phyloP scores from a whole-genome alignment of 805 yeast genomes.

The Ogataea methylovora region DNA sequence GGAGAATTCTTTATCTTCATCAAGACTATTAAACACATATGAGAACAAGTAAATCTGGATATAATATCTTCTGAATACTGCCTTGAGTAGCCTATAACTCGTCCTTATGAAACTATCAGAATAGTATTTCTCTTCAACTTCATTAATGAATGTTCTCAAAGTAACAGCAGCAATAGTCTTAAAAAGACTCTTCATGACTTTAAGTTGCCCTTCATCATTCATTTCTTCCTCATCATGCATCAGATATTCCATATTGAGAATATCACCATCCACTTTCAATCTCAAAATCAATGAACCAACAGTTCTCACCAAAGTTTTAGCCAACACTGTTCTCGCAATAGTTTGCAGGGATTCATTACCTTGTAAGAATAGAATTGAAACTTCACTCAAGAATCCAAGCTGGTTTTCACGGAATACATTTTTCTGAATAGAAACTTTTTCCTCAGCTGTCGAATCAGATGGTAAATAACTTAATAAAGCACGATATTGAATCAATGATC shows the following conservation, averaged over 20 bases:
- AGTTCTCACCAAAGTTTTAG: slow-evolving; percentile 15
- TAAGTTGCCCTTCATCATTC: no score
- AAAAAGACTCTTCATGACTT: background rate
- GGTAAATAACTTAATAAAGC: slow-evolving; percentile 19
- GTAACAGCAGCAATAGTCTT: background rate
- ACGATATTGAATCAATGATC: slow-evolving; percentile 37
- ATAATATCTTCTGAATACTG: slow-evolving; percentile 22
- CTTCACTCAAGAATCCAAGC: slow-evolving; percentile 31
- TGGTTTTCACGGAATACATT: slow-evolving; percentile 6
- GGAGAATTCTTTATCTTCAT: background rate
- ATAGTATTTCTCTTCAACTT: slow-evolving; percentile 23
- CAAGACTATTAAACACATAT: background rate
- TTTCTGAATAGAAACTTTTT: slow-evolving; percentile 20
- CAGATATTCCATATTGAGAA: no score
- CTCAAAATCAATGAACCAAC: slow-evolving; percentile 16
- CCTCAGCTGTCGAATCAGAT: slow-evolving; percentile 5
- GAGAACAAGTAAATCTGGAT: slow-evolving; percentile 13
- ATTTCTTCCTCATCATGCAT: no score
- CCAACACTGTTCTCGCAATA: slow-evolving; percentile 17
- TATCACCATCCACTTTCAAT: slow-evolving; percentile 2
- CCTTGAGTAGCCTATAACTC: slow-evolving; percentile 28
- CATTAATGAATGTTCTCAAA: slow-evolving; percentile 12
- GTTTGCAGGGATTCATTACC: slow-evolving; percentile 36
- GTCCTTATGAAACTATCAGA: slow-evolving; percentile 29
- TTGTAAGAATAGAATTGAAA: slow-evolving; percentile 32